Percentiles rank a stretch among this genome's conserved stretches.
Conservation (phyloP, 805 yeast species). For the Metschnikowia orientalis region DNA sequence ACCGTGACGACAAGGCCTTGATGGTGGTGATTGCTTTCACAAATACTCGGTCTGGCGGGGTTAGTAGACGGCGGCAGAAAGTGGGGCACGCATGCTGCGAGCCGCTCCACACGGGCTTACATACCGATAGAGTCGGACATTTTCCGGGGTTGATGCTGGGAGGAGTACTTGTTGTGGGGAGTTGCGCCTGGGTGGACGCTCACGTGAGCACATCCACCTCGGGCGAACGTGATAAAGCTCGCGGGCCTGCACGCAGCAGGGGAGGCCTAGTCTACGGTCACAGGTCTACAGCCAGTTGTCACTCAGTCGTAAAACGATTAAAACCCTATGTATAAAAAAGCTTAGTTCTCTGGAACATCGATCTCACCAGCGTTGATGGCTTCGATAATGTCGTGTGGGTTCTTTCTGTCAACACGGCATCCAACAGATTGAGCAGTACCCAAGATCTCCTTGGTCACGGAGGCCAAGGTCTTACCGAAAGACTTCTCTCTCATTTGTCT, state of each 20-base stretch:
- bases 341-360: slow-evolving; percentile 79
- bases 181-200: not conserved
- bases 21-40: slow-evolving; percentile 79
- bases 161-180: not conserved
- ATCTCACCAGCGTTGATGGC: slow-evolving; percentile 98
- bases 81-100: not conserved
- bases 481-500: slow-evolving; percentile 97
- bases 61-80: too few species aligned
- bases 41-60: slow-evolving; percentile 62
- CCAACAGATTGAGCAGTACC: slow-evolving; percentile 99
- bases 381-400: slow-evolving; percentile 98
- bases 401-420: slow-evolving; percentile 98
- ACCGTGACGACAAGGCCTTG: slow-evolving; percentile 61
- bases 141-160: slow-evolving; percentile 1
- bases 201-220: slow-evolving; percentile 5
- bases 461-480: slow-evolving; percentile 94
- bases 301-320: slow-evolving; percentile 30
- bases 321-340: slow-evolving; percentile 35
- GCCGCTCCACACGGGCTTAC: too few species aligned
- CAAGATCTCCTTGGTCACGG: slow-evolving; percentile 96
- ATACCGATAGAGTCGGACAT: slow-evolving; percentile 51
- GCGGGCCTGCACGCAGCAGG: not conserved
- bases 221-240: slow-evolving; percentile 1
- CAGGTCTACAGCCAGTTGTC: too few species aligned
- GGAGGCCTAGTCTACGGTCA: too few species aligned